Base-by-base conservation (phyloP, 2,329 filamentous ascomycete species). In the Hypocrella siamensis region DNA sequence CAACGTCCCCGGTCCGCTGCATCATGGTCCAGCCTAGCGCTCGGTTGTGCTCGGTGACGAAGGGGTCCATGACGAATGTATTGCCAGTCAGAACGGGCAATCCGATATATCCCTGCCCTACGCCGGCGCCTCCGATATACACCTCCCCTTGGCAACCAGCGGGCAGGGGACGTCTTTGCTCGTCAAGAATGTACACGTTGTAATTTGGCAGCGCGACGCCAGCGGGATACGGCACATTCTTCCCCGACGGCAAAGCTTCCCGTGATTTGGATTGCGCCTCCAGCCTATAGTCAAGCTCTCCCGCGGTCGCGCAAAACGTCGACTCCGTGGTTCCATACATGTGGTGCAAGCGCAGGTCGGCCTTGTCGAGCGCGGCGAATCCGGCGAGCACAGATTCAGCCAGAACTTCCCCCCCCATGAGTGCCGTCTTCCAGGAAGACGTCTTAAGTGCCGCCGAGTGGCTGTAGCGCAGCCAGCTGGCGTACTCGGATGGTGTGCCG, bases 401-500 rank as follows among this genome's bases (percentile, higher is more conserved):
- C 14, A 46, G 17, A 3, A 37, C 31, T 35, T 60, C 56, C 10
- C 56, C 56, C 4, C 34, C 38, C 10, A 31, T 46, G 6, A 41
- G 28, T 29, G 35, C 42, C 6, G 24, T 33, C 11, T 24, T 33
- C 40, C 43, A 49, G n/a, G 29, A 30, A 3, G 33, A 33, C 10
- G 35, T 37, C 8, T 40, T 38, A 8, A 21, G 18, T 1, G 42
- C 34, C 6, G 26, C 17, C 0, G 26, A 25, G 9, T 29, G 18
- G 3, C 40, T 48, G 17, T 44, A 41, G 3, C 36, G 39, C 2
- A 54, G 28, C 53, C 47, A 54, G 19, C 28, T 40, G 5, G 37
- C 26, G 31, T 57, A 58, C 37, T 66, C 60, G 0, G 62, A 56
- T 0, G 61, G 59, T 1, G 54, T 60, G 2, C 47, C 50, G 3